Base-by-base conservation (phyloP, 2,329 filamentous ascomycete genomes). In the Diaporthe citriasiana region DNA sequence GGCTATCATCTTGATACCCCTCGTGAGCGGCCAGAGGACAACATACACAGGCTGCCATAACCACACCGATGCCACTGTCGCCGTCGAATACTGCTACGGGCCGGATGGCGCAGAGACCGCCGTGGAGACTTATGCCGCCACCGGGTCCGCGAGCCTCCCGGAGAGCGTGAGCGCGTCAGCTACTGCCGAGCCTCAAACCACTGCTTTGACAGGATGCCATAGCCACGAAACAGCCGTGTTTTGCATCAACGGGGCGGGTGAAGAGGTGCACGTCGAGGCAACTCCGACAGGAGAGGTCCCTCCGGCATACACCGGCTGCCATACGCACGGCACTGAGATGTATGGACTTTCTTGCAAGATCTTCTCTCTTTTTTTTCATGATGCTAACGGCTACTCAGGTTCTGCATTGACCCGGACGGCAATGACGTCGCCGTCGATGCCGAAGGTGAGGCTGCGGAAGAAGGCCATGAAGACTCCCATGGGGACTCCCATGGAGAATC, bases 301-400 rank as follows among this genome's bases (percentile, higher is more conserved):
- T 1, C 84, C 91, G 0, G 83, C 88, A 70, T 93, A 91, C 78
- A 93, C 91, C 0, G 89, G 83, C 71, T 94, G 93, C 79, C 92
- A 94, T 80, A 78, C 82, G 0, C 92, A 94, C 81, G 91, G 84
- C 22, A 78, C 81, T 4, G 86, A 91, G 59, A 86, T 86, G 90
- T 93, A 84, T 78, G 88, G 88, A 38, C 9, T 4, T 60, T 73
- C 33, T 35, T 4, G 7, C 7, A 9, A 19, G 6, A n/a, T 50
- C 38, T 63, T 45, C 4, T n/a, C 10, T n/a, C 1, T 19, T 12
- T 12, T 27, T 35, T 9, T 35, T 35, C 25, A 30, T 63, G 15
- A 10, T 40, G 10, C 22, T 40, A 25, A 53, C 30, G 15, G 35
- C 12, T 50, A 13, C 65, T 75, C 19, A 93, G 91, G 73, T 93